Conservation (phyloP, 73 alveolate species). For the Uronychia binucleata region DNA sequence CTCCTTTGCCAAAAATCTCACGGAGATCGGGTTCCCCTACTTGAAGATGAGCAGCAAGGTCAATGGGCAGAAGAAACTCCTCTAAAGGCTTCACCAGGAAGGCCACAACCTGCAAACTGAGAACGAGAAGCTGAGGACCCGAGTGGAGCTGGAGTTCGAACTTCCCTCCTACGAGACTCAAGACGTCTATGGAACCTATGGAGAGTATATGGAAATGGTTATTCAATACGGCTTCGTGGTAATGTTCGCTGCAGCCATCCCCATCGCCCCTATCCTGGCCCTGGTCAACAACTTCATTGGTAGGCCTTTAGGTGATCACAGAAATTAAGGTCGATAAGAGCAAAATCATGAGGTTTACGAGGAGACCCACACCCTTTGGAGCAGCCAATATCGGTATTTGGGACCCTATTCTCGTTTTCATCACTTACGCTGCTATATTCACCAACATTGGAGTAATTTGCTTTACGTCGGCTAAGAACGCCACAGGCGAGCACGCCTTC, state of each 20-base stretch:
- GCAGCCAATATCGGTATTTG: constrained; percentile 14
- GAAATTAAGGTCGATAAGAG: constrained; percentile 66
- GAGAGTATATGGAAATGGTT: constrained; percentile 70
- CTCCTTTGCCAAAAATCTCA: background rate
- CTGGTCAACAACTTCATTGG: constrained; percentile 58
- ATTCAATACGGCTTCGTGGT: constrained; percentile 73
- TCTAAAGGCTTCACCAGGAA: background rate
- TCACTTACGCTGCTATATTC: constrained; percentile 9
- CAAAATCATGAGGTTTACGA: background rate
- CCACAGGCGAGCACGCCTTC: background rate
- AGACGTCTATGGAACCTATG: constrained; percentile 33
- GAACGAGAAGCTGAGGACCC: background rate
- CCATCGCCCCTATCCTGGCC: constrained; percentile 76
- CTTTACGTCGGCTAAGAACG: background rate
- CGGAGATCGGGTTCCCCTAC: constrained; percentile 11
- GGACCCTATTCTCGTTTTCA: constrained; percentile 9
- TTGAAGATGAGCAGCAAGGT: background rate
- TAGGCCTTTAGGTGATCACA: background rate
- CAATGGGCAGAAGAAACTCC: background rate
- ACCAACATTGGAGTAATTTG: constrained; percentile 6
- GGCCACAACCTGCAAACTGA: background rate
- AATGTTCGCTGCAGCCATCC: constrained; percentile 80
- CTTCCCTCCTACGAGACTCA: background rate
- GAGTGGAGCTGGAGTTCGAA: background rate
- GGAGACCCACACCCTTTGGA: constrained; percentile 29